A percentile compares a stretch with the other conserved stretches of the same genome.
phyloP scores from a whole-genome alignment of 108 stramenopile genomes.

The Epithemia pelagica region DNA sequence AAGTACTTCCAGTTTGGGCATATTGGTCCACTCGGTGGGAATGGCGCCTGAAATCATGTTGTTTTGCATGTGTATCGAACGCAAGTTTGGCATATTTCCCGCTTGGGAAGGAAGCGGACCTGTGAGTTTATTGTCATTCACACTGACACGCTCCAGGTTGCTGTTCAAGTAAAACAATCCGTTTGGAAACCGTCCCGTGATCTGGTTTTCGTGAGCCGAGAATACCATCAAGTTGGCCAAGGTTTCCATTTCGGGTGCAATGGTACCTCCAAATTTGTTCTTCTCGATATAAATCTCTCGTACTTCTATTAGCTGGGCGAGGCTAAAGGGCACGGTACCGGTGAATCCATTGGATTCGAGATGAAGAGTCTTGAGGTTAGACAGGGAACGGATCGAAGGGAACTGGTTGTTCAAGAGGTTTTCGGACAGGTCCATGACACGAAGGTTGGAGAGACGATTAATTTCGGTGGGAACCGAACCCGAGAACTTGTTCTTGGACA shows the following conservation, averaged over 20 bases:
- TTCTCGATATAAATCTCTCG: background rate
- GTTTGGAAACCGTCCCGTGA: conserved; percentile 41
- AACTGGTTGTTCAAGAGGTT: conserved; percentile 31
- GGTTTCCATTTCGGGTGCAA: conserved; percentile 16
- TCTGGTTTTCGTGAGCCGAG: conserved; percentile 14
- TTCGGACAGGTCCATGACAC: conserved; percentile 8
- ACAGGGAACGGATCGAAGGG: background rate
- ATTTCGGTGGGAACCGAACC: conserved; percentile 16
- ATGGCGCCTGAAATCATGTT: conserved; percentile 36
- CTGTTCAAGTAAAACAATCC: conserved; percentile 2
- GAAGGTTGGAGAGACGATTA: conserved; percentile 5
- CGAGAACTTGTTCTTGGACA: conserved; percentile 10
- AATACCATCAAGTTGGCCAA: conserved; percentile 20
- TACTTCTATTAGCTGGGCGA: conserved; percentile 3
- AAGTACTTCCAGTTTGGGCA: conserved; percentile 41
- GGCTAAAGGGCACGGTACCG: conserved; percentile 3
- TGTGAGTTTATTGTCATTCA: conserved; percentile 39
- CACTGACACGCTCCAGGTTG: conserved; percentile 6
- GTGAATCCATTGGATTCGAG: conserved; percentile 19
- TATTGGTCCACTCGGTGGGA: conserved; percentile 13
- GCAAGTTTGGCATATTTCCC: background rate
- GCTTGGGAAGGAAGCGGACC: background rate
- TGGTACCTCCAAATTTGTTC: conserved; percentile 13
- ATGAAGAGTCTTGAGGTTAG: conserved; percentile 1
- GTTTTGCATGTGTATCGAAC: conserved; percentile 31